Base-by-base conservation (phyloP, 352 stramenopile genomes). In the Globisporangium nagaii region DNA sequence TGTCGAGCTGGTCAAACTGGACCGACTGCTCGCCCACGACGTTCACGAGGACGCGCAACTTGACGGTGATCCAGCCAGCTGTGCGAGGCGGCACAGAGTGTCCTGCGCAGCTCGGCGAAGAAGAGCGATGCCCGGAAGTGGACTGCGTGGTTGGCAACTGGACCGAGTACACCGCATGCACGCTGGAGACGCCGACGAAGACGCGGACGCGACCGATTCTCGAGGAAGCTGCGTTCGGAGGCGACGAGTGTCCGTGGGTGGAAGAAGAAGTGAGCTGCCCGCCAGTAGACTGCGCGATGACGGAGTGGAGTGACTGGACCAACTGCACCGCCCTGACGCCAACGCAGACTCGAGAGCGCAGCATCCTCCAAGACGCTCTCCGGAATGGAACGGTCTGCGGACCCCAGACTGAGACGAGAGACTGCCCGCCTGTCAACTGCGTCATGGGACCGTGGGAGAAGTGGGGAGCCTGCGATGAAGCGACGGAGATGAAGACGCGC, bases 1-100 rank as follows among this genome's bases (percentile, higher is more conserved):
- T 86, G 5, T 78, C 63, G 2, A 69, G 74, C 39, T 90, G 75
- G 75, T 46, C 56, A 0, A 44, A 67, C 13, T 89, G 75, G 73
- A 64, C 71, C 2, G 58, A 70, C 24, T 86, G 75, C 32, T 65
- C 63, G 9, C 3, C 59, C 8, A 66, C 68, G 6, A 76, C 59
- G 3, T 83, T 60, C 60, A 41, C 75, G 42, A 60, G 71, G n/a
- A 74, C 60, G 6, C 66, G 70, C 2, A 73, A 53, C 1, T 64
- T 74, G 2, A 71, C 61, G 0, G 60, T 89, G n/a, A 0, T 70
- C 0, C 70, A 80, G 40, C 62, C 63, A 0, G 60, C 73, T 12
- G 41, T 80, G 0, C 65, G 65, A 25, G 70, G 68, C 12, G 79
- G 79, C 19, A 61, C 51, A 0, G 56, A 58, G 8, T 88, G 77